Evolutionary conservation across 2,329 filamentous ascomycete genomes (phyloP).

Genomic region (Cylindrodendrum hubeiense): DNA sequence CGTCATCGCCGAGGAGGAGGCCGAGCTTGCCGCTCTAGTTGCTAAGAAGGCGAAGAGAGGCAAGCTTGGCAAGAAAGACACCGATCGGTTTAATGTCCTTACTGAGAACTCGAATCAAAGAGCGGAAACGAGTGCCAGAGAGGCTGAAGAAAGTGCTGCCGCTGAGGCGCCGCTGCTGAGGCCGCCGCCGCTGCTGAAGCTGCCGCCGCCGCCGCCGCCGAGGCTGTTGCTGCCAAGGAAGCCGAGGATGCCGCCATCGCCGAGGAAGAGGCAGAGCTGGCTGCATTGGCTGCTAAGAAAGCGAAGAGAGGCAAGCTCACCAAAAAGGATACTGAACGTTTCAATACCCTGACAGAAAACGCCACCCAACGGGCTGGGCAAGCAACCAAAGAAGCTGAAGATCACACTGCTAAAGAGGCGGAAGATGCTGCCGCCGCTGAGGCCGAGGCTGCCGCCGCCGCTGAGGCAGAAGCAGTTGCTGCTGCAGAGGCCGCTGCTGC

Average conservation of each 20-base stretch:
- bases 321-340: slow-evolving; percentile 39
- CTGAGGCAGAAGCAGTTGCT: slow-evolving; percentile 36
- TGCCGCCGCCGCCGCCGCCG: slow-evolving; percentile 52
- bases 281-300: slow-evolving; percentile 50
- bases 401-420: slow-evolving; percentile 43
- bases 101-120: slow-evolving; percentile 33
- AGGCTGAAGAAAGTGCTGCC: slow-evolving; percentile 27
- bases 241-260: slow-evolving; percentile 40
- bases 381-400: slow-evolving; percentile 30
- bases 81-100: slow-evolving; percentile 35
- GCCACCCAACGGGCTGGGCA: slow-evolving; percentile 32
- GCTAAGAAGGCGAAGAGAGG: slow-evolving; percentile 40
- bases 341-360: slow-evolving; percentile 35
- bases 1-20: slow-evolving; percentile 36
- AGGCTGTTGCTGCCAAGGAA: slow-evolving; percentile 54
- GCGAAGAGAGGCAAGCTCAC: slow-evolving; percentile 46
- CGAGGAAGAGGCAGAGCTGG: slow-evolving; percentile 43
- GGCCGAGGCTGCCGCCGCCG: slow-evolving; percentile 16
- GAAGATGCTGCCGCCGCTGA: neutral
- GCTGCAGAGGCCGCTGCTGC: slow-evolving; percentile 41
- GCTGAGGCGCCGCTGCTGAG: slow-evolving; percentile 29
- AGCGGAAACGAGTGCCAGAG: slow-evolving; percentile 30
- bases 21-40: slow-evolving; percentile 34
- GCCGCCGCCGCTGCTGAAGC: slow-evolving; percentile 42
- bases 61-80: slow-evolving; percentile 39